A percentile compares a stretch with the other conserved stretches of the same genome.
Conservation (phyloP, 2,329 filamentous ascomycete species). For the Albifimbria verrucaria region DNA sequence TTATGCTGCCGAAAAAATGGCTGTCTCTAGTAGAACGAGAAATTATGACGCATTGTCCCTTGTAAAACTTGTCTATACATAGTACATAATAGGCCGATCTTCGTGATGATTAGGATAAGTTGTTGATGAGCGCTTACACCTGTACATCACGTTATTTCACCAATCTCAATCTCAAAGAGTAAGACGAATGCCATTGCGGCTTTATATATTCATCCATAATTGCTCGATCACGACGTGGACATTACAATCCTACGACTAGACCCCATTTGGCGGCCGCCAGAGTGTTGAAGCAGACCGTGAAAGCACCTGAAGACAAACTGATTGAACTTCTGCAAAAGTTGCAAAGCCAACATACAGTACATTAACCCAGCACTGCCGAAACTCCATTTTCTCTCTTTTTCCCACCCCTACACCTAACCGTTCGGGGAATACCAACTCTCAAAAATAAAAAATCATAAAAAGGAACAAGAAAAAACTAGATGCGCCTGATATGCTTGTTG, state of each 20-base stretch:
- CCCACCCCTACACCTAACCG: not conserved
- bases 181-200: not conserved
- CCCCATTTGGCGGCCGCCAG: not conserved
- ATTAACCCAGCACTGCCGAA: not conserved
- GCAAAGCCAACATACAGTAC: not conserved
- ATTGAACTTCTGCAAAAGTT: not conserved
- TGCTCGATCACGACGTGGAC: too few relatives aligned
- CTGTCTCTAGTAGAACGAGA: too few relatives aligned
- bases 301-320: not conserved
- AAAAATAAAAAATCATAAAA: not conserved
- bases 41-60: too few relatives aligned
- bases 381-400: not conserved
- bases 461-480: not conserved
- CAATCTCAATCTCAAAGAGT: too few relatives aligned
- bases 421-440: not conserved
- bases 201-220: too few relatives aligned
- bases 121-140: too few relatives aligned
- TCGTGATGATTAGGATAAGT: too few relatives aligned
- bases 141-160: too few relatives aligned
- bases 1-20: too few relatives aligned
- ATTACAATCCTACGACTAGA: too few relatives aligned
- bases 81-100: too few relatives aligned
- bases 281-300: not conserved
- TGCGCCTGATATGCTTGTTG: not conserved
- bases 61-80: too few relatives aligned